Evolutionary conservation across 148 eudicot genomes (phyloP), one percentile per base, ranked within the genome.

Genomic region (Camellia lanceoleosa): DNA sequence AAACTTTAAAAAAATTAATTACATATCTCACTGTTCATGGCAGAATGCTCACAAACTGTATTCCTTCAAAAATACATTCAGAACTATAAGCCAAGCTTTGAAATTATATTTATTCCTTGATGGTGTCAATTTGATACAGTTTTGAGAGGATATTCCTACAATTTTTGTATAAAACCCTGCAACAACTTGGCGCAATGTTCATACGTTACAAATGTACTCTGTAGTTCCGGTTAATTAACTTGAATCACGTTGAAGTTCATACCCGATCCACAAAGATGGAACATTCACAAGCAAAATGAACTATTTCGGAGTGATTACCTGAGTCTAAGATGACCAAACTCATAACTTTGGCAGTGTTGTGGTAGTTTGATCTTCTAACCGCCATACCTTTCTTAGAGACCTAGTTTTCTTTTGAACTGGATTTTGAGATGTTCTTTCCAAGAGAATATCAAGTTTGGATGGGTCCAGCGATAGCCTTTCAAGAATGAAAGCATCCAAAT

Each of bases 401-500:
- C 38, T 30, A 30, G 52, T n/a, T 63, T 61, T 84, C 80, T 72
- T 80, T 73, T 47, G 54, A 62, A 62, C 43, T 67, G 13, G 78
- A 78, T 76, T 80, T 70, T 83, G 77, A 42, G 90, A 80, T 47
- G 88, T 77, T 30, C 38, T 30, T 85, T 82, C 92, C 82, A 95
- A 81, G 65, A 85, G 88, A 79, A 87, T 78, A 15, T 93, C 95
- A 20, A 96, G 87, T 44, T n/a, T 87, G 1, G 89, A 85, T 49
- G 98, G 85, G 58, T 96, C 97, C 20, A 96, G 85, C 0, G 80
- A 91, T 13, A 96, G 71, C 59, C 91, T 96, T 5, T 84, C 89
- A 20, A 82, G 80, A 43, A 93, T 78, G 64, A 96, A 93, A 63
- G 79, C 78, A 84, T 92, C 98, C 64, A 96, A 80, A 83, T 93